Evolutionary conservation across 2,329 filamentous ascomycete species (phyloP).

Genomic region (Lecanosticta acicola): DNA sequence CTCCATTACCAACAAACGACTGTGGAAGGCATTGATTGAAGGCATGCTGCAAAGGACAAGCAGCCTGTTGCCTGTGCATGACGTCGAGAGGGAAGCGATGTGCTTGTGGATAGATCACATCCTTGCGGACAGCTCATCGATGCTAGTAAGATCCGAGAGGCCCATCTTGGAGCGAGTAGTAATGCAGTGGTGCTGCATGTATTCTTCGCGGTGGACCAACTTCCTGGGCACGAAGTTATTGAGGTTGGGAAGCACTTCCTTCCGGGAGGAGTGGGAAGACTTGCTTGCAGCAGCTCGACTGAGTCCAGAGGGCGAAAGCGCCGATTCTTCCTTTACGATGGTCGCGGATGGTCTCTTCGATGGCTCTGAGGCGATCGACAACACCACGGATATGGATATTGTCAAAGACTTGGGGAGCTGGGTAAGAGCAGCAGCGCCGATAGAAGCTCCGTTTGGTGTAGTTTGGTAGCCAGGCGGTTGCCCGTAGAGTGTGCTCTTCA

Average conservation of each 20-base stretch:
- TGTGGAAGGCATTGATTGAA: constrained; percentile 37
- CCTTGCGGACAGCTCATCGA: constrained; percentile 29
- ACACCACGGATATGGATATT: constrained; percentile 4
- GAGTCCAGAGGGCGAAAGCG: no score
- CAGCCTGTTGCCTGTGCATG: constrained; percentile 21
- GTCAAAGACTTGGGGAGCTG: constrained; percentile 11
- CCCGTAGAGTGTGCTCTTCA: no score
- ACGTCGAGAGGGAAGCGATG: constrained; percentile 37
- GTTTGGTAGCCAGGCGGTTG: constrained; percentile 12
- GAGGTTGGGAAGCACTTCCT: constrained; percentile 19
- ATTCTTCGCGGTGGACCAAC: constrained; percentile 36
- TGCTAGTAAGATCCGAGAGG: constrained; percentile 12
- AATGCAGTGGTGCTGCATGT: constrained; percentile 33
- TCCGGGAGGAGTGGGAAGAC: constrained; percentile 27
- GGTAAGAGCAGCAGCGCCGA: constrained; percentile 12
- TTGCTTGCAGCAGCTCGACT: constrained; percentile 32
- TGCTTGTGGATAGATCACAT: constrained; percentile 49
- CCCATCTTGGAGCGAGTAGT: constrained; percentile 9
- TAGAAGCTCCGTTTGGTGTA: constrained; percentile 17
- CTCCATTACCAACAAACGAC: constrained; percentile 28
- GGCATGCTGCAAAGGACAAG: constrained; percentile 36
- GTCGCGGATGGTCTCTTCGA: constrained; percentile 4
- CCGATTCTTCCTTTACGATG: no score
- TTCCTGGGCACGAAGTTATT: constrained; percentile 34
- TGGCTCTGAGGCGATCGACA: background rate